Base-by-base conservation (phyloP, 495 filamentous ascomycete species). In the Aspergillus incahuasiensis region DNA sequence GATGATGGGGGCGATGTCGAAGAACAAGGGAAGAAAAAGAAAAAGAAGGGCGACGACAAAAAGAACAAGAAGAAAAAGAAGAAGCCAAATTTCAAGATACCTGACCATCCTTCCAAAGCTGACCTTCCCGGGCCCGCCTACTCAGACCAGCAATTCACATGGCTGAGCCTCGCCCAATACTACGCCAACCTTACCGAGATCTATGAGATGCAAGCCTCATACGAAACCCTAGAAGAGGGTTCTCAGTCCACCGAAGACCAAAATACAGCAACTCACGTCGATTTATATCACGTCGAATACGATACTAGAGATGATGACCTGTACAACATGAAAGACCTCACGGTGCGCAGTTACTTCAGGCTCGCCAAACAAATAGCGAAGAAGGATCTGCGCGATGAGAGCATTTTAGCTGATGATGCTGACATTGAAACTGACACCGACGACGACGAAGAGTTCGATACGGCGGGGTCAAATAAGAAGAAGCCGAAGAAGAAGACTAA, bases 81-180 rank as follows among this genome's bases (percentile, higher is more conserved):
- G 62, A 70, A 79, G 48, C 84, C 85, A 7, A 63, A 82, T 6
- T 80, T 92, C 58, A 73, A 74, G 45, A 66, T 91, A 3, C 94
- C 94, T 0, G 66, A 80, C 6, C 79, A 85, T 1, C 94, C 94
- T 11, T 84, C 90, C 1, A 82, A 85, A 60, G 78, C 81, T 4
- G 66, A 87, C 21, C 84, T 85, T 9, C 95, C 94, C 0, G 94
- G 94, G 1, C 94, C 94, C 0, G 95, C 90, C 3, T 97, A 99
- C 69, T 92, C 86, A 3, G 84, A 87, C 25, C 95, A 99, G 66
- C 72, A 89, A 0, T 75, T 96, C 21, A 86, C 88, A 0, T 73
- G 87, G 57, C 76, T 88, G 2, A 78, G 87, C 9, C 97, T 88
- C 65, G 91, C 84, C 4, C 94, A 99, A 61, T 97, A 95, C 73